Conservation (phyloP, 495 filamentous ascomycete species). For the Aspergillus kassunensis region DNA sequence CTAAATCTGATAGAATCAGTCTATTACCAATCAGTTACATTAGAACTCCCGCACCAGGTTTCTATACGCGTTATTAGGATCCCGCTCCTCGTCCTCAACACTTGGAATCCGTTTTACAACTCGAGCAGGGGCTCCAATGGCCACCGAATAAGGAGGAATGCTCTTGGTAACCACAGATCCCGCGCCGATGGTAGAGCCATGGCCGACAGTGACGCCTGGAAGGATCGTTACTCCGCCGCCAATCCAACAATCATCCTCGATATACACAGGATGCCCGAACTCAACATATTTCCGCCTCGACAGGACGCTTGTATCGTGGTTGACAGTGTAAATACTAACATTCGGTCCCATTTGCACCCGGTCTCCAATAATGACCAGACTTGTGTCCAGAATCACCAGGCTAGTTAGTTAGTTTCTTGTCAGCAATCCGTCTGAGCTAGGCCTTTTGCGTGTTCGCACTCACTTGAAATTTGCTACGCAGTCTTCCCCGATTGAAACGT, state of each 20-base stretch:
- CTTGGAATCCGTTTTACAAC: slow-evolving; percentile 56
- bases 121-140: slow-evolving; percentile 63
- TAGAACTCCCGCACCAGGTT: too few species aligned
- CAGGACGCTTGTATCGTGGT: slow-evolving; percentile 71
- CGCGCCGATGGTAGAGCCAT: slow-evolving; percentile 70
- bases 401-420: too few species aligned
- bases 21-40: too few species aligned
- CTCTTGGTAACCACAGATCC: slow-evolving; percentile 86
- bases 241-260: slow-evolving; percentile 89
- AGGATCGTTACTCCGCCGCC: slow-evolving; percentile 72
- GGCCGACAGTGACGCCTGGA: slow-evolving; percentile 77
- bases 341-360: slow-evolving; percentile 79
- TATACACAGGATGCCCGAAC: slow-evolving; percentile 64
- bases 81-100: too few species aligned
- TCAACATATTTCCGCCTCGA: slow-evolving; percentile 73
- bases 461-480: slow-evolving; percentile 80
- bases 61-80: too few species aligned
- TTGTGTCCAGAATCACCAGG: slow-evolving; percentile 81
- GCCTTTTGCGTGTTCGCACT: too few species aligned
- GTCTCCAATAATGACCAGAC: slow-evolving; percentile 69
- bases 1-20: too few species aligned
- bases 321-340: slow-evolving; percentile 65
- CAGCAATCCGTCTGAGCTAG: too few species aligned
- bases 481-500: slow-evolving; percentile 60
- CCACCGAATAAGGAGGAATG: slow-evolving; percentile 59